phyloP scores from a whole-genome alignment of 2,329 filamentous ascomycete species.

The Diaporthe sp. region DNA sequence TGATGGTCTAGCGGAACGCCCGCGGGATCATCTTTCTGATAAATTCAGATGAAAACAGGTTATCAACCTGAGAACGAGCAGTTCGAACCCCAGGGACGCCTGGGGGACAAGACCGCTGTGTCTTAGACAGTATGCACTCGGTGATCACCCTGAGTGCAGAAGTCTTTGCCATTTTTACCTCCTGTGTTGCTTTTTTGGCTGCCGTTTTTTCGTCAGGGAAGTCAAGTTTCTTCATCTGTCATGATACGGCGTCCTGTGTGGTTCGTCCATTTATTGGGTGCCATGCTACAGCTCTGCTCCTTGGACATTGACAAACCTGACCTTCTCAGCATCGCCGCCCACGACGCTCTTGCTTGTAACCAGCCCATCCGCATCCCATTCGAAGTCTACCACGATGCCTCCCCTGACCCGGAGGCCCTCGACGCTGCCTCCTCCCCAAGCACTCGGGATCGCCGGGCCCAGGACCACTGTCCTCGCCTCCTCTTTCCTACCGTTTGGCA shows the following conservation, averaged over 20 bases:
- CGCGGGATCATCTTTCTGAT: background rate
- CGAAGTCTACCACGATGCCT: slow-evolving; percentile 59
- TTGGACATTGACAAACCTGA: slow-evolving; percentile 43
- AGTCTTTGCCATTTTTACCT: slow-evolving; percentile 8
- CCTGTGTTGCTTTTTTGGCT: background rate
- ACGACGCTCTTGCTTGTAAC: slow-evolving; percentile 45
- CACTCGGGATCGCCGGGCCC: slow-evolving; percentile 61
- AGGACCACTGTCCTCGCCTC: slow-evolving; percentile 55
- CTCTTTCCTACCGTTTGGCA: slow-evolving; percentile 43
- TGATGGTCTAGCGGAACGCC: background rate
- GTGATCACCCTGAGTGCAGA: background rate
- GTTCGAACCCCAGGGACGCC: background rate
- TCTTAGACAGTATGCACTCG: slow-evolving; percentile 9
- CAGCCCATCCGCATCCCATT: slow-evolving; percentile 56
- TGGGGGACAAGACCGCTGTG: background rate
- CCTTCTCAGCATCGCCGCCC: slow-evolving; percentile 31
- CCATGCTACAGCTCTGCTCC: slow-evolving; percentile 33
- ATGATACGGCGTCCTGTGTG: background rate
- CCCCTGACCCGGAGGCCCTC: slow-evolving; percentile 60
- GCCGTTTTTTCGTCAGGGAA: background rate
- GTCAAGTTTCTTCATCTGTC: background rate
- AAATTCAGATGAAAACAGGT: background rate
- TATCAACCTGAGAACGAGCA: background rate
- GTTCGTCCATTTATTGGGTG: background rate
- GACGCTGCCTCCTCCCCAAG: slow-evolving; percentile 61